Evolutionary conservation across 805 yeast species (phyloP).

Genomic region (Ogataea haglerorum): DNA sequence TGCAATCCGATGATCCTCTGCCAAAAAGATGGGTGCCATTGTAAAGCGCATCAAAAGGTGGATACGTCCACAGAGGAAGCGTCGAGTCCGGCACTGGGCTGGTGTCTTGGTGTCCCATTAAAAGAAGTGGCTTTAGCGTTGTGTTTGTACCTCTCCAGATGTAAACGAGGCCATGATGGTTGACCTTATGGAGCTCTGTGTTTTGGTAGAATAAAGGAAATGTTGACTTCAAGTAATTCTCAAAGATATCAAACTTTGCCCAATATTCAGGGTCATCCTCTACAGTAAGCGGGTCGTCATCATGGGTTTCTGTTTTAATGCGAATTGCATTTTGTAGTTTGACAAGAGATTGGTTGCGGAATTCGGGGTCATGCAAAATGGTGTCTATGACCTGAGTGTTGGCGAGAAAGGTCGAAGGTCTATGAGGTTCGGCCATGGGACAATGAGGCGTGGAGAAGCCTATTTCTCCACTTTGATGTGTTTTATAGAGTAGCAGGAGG

Average conservation of each 20-base stretch:
- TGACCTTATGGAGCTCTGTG: constrained; percentile 52
- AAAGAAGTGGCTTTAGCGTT: constrained; percentile 56
- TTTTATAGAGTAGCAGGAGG: no score
- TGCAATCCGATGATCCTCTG: constrained; percentile 72
- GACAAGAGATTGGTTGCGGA: constrained; percentile 34
- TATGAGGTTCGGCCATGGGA: constrained; percentile 15
- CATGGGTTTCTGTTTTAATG: constrained; percentile 44
- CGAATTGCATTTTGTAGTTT: constrained; percentile 46
- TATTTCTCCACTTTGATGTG: no score
- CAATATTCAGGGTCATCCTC: constrained; percentile 52
- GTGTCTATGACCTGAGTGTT: constrained; percentile 12
- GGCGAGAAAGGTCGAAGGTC: constrained; percentile 15
- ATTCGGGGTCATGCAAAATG: constrained; percentile 33
- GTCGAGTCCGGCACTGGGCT: constrained; percentile 71
- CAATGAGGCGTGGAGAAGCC: constrained; percentile 6
- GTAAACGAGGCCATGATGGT: constrained; percentile 57
- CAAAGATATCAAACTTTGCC: constrained; percentile 46
- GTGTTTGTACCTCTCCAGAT: constrained; percentile 57
- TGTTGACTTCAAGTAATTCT: constrained; percentile 46
- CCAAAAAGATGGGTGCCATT: constrained; percentile 69
- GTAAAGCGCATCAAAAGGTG: constrained; percentile 60
- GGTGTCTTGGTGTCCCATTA: constrained; percentile 75
- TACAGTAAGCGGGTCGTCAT: constrained; percentile 42
- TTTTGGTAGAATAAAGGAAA: constrained; percentile 52
- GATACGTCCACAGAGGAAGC: constrained; percentile 54